A percentile compares a stretch with the other conserved stretches of the same genome.
phyloP scores from a whole-genome alignment of 164 flowering plant genomes.

The Magnolia sinica region DNA sequence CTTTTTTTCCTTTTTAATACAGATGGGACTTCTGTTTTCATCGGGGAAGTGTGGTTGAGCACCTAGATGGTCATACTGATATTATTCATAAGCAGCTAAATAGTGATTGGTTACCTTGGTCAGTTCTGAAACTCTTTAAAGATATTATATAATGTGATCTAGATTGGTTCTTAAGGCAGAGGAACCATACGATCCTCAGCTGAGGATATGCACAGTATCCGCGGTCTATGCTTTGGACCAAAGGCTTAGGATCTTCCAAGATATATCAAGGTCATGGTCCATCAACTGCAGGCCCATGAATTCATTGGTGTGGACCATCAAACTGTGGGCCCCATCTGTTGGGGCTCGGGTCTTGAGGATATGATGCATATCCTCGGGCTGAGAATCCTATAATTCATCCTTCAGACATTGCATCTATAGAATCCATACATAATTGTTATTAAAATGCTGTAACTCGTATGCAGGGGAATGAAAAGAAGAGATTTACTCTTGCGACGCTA shows the following conservation, averaged over 20 bases:
- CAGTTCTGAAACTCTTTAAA: conserved; percentile 20
- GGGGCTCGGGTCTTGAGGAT: not conserved
- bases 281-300: not conserved
- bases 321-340: not conserved
- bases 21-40: conserved; percentile 91
- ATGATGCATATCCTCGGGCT: not conserved
- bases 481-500: conserved; percentile 76
- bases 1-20: conserved; percentile 23
- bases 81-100: conserved; percentile 65
- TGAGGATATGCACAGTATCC: not conserved
- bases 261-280: not conserved
- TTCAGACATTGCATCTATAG: not conserved
- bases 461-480: conserved; percentile 87
- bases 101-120: conserved; percentile 85
- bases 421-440: not conserved
- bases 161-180: not conserved
- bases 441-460: conserved; percentile 13
- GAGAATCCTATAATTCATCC: not conserved
- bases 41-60: conserved; percentile 75
- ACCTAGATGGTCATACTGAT: conserved; percentile 93
- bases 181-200: not conserved
- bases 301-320: not conserved
- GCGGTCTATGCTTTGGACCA: not conserved
- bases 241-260: not conserved
- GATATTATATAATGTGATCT: not conserved